Base-by-base conservation (phyloP, 1,284 basidiomycete genomes). In the Amylostereum chailletii region DNA sequence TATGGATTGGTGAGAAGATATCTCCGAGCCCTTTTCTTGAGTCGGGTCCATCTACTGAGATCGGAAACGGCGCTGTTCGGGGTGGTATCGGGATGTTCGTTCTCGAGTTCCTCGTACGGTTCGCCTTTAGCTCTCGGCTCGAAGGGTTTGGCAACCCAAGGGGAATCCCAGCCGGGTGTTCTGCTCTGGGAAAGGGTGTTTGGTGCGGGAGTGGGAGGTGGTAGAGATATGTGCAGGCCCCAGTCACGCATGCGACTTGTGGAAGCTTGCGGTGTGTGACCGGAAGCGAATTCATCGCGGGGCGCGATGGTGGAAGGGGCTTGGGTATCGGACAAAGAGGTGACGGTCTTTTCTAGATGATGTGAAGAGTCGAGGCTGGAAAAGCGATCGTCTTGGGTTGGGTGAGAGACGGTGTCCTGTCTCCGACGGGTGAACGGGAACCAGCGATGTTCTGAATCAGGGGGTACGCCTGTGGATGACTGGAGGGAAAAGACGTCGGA, bases 1-100 rank as follows among this genome's bases (percentile, higher is more conserved):
- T 87, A 88, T 48, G 75, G 65, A 55, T 90, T 87, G 46, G 72
- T 76, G 36, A 90, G 66, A 51, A 89, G 76, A 59, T 86, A 90
- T 11, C 69, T 62, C 48, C 84, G 72, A 46, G 85, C 58, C 42
- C 72, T 69, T 58, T 80, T 82, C 60, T 68, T 75, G 46, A 76
- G 66, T 55, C 66, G 62, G 50, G 67, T 62, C 75, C 72, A 77
- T 49, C 60, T 51, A 34, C 63, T 60, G 34, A 63, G 54, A 37
- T 67, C 60, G 53, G 70, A 67, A 37, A 66, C 58, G 44, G 66
- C 68, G 48, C 19, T 19, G 19, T 19, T 19, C 19, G 19, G 19
- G 19, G 19, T 19, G 19, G 19, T 19, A 19, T 67, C 59, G 39
- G 60, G 62, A 33, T 62, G 65, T 55, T 62, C 63, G 31, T 55